Evolutionary conservation across 2,329 filamentous ascomycete genomes (phyloP).

Genomic region (Hypoxylon sp.): DNA sequence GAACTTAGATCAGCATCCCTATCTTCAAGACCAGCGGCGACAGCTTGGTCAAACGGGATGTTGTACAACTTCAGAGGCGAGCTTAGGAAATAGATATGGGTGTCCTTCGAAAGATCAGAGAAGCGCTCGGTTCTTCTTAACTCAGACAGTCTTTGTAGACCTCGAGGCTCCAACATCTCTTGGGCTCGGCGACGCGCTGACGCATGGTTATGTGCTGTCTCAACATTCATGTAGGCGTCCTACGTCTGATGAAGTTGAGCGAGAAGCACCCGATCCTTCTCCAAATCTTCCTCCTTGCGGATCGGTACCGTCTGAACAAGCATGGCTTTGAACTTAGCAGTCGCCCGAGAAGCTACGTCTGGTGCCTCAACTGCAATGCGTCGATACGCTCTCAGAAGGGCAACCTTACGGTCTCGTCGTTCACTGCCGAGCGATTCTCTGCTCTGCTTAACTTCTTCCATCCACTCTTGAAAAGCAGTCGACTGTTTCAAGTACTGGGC

Average conservation of each 20-base stretch:
- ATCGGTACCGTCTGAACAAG: conserved; percentile 12
- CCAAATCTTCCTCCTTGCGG: conserved; percentile 3
- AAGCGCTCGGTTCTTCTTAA: too few species aligned
- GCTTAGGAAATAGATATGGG: conserved; percentile 25
- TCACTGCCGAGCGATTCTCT: conserved; percentile 28
- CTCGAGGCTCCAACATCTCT: not conserved
- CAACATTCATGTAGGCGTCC: conserved; percentile 33
- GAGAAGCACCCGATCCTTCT: conserved; percentile 30
- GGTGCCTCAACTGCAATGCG: not conserved
- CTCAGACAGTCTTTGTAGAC: not conserved
- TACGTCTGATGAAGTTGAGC: conserved; percentile 38
- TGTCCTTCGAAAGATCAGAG: not conserved
- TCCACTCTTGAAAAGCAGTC: conserved; percentile 33
- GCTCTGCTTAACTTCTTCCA: conserved; percentile 27
- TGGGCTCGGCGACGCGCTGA: conserved; percentile 21
- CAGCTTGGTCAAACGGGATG: conserved; percentile 30
- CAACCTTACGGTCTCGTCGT: conserved; percentile 19
- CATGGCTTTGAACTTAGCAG: conserved; percentile 18
- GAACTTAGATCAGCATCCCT: not conserved
- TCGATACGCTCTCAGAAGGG: conserved; percentile 7
- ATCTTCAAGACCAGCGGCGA: conserved; percentile 23
- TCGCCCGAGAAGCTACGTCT: conserved; percentile 2
- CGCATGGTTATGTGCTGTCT: conserved; percentile 28
- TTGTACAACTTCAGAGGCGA: conserved; percentile 17
- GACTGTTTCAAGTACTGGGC: conserved; percentile 37